These are phyloP conservation scores for Cordyceps pruinosa DNA, from an alignment of 2,329 filamentous ascomycete species.

Conservation along the genomic window DNA sequence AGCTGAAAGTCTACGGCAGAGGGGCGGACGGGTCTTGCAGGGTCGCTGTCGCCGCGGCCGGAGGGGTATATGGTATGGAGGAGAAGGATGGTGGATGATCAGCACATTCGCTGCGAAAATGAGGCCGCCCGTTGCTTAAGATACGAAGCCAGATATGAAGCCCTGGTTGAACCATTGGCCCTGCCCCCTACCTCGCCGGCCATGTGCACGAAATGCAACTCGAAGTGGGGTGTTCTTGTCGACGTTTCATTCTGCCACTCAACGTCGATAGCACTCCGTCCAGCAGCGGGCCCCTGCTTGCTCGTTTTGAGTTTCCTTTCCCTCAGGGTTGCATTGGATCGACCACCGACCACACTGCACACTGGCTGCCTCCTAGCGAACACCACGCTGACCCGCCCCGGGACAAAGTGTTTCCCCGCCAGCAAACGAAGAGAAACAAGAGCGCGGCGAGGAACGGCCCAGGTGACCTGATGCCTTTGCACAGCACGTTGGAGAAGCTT, in stretches of 20 bases:
- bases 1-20: not conserved
- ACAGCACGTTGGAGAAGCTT: not conserved
- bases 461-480: conserved; percentile 1
- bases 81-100: not conserved
- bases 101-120: no score
- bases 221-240: not conserved
- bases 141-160: no score
- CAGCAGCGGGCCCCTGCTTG: no score
- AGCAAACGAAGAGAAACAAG: not conserved
- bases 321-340: not conserved
- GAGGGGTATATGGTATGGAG: no score
- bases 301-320: no score
- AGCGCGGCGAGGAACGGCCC: not conserved
- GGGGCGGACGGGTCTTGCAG: not conserved
- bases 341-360: no score
- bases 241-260: not conserved
- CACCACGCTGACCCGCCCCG: not conserved
- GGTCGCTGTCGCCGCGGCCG: not conserved
- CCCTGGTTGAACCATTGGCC: no score
- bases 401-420: not conserved
- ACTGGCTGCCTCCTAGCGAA: no score
- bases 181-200: no score
- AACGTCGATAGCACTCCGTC: no score
- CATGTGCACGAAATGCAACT: not conserved
- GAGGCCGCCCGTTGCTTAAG: no score